phyloP scores from a whole-genome alignment of 1,284 basidiomycete genomes.

The Cryptococcus sp. region DNA sequence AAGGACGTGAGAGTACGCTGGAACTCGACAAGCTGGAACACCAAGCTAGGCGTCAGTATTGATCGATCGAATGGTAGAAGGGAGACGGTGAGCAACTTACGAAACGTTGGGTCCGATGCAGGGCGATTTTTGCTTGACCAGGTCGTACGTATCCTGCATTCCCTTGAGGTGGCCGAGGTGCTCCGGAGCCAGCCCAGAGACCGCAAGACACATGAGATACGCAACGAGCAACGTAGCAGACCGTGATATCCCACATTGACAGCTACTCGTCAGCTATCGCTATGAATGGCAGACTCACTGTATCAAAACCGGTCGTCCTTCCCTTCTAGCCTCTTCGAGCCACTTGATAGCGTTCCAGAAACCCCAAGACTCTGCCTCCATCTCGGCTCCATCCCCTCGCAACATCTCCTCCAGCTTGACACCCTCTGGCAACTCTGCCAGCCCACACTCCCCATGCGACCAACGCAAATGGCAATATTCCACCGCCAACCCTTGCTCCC shows the following conservation, averaged over 20 bases:
- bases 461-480: conserved; percentile 89
- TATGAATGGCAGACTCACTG: conserved; percentile 58
- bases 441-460: conserved; percentile 88
- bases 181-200: conserved; percentile 60
- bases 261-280: conserved; percentile 52
- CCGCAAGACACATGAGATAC: conserved; percentile 89
- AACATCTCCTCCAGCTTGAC: conserved; percentile 21
- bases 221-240: conserved; percentile 91
- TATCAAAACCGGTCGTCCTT: conserved; percentile 72
- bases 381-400: neutral
- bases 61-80: neutral
- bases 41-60: conserved; percentile 58
- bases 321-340: conserved; percentile 66
- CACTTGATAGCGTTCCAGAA: conserved; percentile 76
- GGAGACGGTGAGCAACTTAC: conserved; percentile 53
- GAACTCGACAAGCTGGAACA: conserved; percentile 93
- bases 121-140: conserved; percentile 79
- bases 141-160: conserved; percentile 90
- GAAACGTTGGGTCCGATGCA: conserved; percentile 94
- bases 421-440: conserved; percentile 54
- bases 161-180: conserved; percentile 64
- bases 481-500: conserved; percentile 54
- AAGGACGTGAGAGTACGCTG: conserved; percentile 67
- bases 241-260: conserved; percentile 93
- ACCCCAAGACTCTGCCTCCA: conserved; percentile 46